Percentiles rank a stretch among this genome's conserved stretches.
Conservation (phyloP, 2,329 filamentous ascomycete genomes). For the Coniochaeta ligniaria region DNA sequence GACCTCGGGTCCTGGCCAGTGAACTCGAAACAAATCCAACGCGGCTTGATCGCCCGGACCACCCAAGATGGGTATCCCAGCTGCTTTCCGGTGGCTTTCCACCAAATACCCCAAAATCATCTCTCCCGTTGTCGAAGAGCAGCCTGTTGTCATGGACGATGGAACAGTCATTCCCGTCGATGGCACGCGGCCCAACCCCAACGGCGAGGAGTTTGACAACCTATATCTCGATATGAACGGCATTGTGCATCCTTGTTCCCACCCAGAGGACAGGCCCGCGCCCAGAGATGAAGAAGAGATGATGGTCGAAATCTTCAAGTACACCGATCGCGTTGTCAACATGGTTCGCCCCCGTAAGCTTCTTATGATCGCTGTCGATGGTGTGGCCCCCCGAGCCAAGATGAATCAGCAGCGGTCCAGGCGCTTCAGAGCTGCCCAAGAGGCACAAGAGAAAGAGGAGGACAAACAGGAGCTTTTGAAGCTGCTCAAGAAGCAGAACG, state of each 20-base stretch:
- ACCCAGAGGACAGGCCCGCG: constrained; percentile 87
- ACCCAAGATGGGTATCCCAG: constrained; percentile 78
- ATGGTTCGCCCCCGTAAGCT: constrained; percentile 97
- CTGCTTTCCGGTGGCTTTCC: constrained; percentile 93
- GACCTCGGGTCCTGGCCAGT: not conserved
- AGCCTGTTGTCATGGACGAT: constrained; percentile 70
- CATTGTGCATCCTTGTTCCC: constrained; percentile 97
- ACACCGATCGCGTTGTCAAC: constrained; percentile 97
- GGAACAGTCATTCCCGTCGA: constrained; percentile 81
- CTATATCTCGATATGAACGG: constrained; percentile 99
- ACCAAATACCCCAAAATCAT: constrained; percentile 98
- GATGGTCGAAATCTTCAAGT: constrained; percentile 98
- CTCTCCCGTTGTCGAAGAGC: constrained; percentile 81
- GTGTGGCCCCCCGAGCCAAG: constrained; percentile 93
- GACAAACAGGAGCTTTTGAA: constrained; percentile 86
- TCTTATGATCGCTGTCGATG: constrained; percentile 96
- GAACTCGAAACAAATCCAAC: not conserved
- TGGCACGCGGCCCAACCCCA: constrained; percentile 78
- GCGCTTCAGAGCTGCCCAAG: constrained; percentile 88
- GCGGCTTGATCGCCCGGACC: not conserved
- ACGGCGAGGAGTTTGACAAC: constrained; percentile 97
- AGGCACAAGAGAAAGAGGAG: constrained; percentile 88
- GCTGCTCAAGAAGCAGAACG: constrained; percentile 71
- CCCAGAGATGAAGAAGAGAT: constrained; percentile 96
- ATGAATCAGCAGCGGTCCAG: constrained; percentile 99